phyloP scores from a whole-genome alignment of 202 grass and related monocot genomes.

The Brachypodium distachyon region DNA sequence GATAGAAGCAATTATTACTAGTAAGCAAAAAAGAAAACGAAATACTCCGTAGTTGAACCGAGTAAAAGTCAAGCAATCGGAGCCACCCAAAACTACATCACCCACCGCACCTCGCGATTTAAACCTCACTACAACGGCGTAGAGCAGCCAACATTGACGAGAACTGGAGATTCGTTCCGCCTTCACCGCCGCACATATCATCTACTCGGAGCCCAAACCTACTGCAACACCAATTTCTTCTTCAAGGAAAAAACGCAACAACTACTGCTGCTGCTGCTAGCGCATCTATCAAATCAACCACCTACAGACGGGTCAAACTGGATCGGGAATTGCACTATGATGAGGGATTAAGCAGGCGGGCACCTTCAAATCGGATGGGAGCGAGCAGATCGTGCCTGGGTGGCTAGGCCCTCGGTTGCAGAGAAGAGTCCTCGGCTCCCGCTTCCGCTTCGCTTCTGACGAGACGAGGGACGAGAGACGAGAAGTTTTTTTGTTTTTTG shows the following conservation, averaged over 20 bases:
- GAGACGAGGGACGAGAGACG: background rate
- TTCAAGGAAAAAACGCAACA: background rate
- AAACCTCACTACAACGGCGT: background rate
- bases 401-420: background rate
- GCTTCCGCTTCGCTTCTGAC: background rate
- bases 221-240: background rate
- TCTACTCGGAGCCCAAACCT: background rate
- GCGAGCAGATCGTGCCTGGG: constrained; percentile 12
- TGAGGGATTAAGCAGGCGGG: background rate
- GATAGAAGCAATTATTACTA: background rate
- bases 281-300: background rate
- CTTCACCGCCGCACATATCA: background rate
- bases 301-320: background rate
- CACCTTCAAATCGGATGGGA: background rate
- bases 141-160: constrained; percentile 1
- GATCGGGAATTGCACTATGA: background rate
- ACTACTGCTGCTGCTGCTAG: too few relatives aligned
- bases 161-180: background rate
- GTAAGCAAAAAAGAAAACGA: background rate
- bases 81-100: background rate
- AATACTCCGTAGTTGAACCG: background rate
- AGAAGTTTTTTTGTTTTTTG: background rate
- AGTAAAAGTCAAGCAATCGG: background rate
- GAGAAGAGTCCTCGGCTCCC: background rate
- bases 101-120: background rate